phyloP scores from a whole-genome alignment of 1,284 basidiomycete species.

The Tilletia indica region DNA sequence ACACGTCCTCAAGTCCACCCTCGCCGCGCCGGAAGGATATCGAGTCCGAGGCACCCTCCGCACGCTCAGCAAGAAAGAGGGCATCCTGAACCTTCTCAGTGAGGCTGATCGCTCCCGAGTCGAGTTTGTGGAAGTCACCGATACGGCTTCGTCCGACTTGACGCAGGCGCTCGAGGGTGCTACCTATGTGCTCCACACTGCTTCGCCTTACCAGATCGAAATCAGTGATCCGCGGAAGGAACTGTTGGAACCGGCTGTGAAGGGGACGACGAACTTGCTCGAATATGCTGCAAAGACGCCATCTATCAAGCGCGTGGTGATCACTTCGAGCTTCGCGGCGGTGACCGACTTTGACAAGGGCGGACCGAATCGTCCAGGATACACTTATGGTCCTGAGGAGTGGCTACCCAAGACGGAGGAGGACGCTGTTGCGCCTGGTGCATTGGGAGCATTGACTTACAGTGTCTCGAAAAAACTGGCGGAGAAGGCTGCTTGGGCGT shows the following conservation, averaged over 20 bases:
- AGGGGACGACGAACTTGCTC: slow-evolving; percentile 54
- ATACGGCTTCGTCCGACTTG: slow-evolving; percentile 53
- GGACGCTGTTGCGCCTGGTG: slow-evolving; percentile 37
- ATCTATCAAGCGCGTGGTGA: slow-evolving; percentile 45
- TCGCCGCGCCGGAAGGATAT: slow-evolving; percentile 38
- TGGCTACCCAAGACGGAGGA: slow-evolving; percentile 45
- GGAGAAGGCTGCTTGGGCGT: slow-evolving; percentile 49
- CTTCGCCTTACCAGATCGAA: slow-evolving; percentile 47
- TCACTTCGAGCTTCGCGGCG: slow-evolving; percentile 51
- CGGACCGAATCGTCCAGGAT: slow-evolving; percentile 44
- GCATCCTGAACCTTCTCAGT: slow-evolving; percentile 33
- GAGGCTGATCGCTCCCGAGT: slow-evolving; percentile 33
- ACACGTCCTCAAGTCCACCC: slow-evolving; percentile 42
- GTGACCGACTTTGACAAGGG: slow-evolving; percentile 41
- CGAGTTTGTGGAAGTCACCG: slow-evolving; percentile 49
- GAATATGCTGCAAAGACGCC: slow-evolving; percentile 42
- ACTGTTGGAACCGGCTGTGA: slow-evolving; percentile 54
- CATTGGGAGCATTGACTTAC: slow-evolving; percentile 45
- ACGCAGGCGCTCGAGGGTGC: slow-evolving; percentile 49
- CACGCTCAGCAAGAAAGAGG: slow-evolving; percentile 38
- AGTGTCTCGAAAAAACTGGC: slow-evolving; percentile 47
- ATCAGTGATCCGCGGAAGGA: slow-evolving; percentile 52
- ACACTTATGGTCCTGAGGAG: slow-evolving; percentile 38
- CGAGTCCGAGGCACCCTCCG: slow-evolving; percentile 46
- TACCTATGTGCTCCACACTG: slow-evolving; percentile 33